Percentiles rank a stretch among this genome's conserved stretches.
Conservation (phyloP, 1,139 yeast species). For the Geotrichum bryndzae region DNA sequence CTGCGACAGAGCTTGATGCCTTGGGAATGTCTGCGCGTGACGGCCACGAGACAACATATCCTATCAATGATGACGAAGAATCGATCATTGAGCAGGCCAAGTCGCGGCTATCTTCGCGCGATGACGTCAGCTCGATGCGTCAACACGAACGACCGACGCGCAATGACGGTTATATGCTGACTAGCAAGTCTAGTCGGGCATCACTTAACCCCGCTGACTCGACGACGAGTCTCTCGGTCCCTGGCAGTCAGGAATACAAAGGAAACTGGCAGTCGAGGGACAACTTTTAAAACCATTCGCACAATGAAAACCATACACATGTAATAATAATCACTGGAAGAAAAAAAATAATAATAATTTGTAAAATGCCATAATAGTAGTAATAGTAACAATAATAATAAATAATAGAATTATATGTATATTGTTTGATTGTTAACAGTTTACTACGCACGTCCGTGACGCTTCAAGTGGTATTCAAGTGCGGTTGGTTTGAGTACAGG, state of each 20-base stretch:
- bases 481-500: too few species aligned
- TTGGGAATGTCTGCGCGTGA: constrained; percentile 83
- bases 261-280: background rate
- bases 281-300: background rate
- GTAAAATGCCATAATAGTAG: too few species aligned
- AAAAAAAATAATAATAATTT: background rate
- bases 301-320: background rate
- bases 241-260: background rate
- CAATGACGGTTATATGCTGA: background rate
- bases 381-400: too few species aligned
- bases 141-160: background rate
- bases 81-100: background rate
- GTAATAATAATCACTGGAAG: background rate
- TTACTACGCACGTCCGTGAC: too few species aligned
- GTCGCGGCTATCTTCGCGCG: background rate
- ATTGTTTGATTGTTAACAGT: too few species aligned
- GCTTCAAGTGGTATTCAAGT: too few species aligned
- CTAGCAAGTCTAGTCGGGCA: background rate
- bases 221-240: background rate
- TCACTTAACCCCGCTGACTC: background rate
- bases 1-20: constrained; percentile 75
- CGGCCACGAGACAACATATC: constrained; percentile 21
- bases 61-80: constrained; percentile 10
- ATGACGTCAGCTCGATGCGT: background rate
- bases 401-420: too few species aligned